Evolutionary conservation across 306 rosid species (phyloP).

Genomic region (Begonia loranthoides): DNA sequence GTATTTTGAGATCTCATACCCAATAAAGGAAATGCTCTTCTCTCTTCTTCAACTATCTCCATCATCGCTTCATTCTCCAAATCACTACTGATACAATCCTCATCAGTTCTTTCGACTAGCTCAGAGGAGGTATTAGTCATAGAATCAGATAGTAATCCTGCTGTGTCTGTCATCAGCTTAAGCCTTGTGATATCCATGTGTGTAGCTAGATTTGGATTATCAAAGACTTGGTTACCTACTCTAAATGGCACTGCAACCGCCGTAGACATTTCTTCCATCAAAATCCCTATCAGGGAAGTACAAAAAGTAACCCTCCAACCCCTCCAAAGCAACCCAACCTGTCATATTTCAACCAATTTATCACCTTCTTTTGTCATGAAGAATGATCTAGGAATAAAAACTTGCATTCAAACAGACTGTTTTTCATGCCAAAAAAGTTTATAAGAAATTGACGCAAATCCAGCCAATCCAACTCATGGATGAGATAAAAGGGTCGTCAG

Average conservation of each 20-base stretch:
- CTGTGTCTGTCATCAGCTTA: slow-evolving; percentile 52
- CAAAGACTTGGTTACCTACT: slow-evolving; percentile 71
- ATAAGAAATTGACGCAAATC: slow-evolving; percentile 18
- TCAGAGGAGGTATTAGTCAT: slow-evolving; percentile 34
- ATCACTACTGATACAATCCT: slow-evolving; percentile 28
- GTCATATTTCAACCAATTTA: slow-evolving; percentile 51
- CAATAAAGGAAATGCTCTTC: slow-evolving; percentile 16
- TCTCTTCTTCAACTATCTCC: slow-evolving; percentile 23
- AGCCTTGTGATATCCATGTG: slow-evolving; percentile 58
- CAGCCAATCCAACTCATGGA: slow-evolving; percentile 25
- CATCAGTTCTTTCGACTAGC: slow-evolving; percentile 23
- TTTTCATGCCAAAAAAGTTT: slow-evolving; percentile 43
- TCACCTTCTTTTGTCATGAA: slow-evolving; percentile 34
- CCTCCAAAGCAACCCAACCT: slow-evolving; percentile 39
- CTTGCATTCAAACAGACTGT: slow-evolving; percentile 30
- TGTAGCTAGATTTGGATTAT: slow-evolving; percentile 41
- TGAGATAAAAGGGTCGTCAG: slow-evolving; percentile 48
- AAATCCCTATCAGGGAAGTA: slow-evolving; percentile 39
- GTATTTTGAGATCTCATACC: slow-evolving; percentile 38
- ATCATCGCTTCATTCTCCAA: slow-evolving; percentile 29
- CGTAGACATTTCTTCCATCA: slow-evolving; percentile 72
- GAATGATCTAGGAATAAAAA: slow-evolving; percentile 39
- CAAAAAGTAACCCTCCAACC: slow-evolving; percentile 44
- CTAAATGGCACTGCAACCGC: slow-evolving; percentile 49
- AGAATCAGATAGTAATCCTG: slow-evolving; percentile 42